A percentile compares a stretch with the other conserved stretches of the same genome.
These are phyloP conservation scores for Chrysanthemum lavandulifolium DNA, from an alignment of 129 eudicot genomes.

Conservation along the genomic window DNA sequence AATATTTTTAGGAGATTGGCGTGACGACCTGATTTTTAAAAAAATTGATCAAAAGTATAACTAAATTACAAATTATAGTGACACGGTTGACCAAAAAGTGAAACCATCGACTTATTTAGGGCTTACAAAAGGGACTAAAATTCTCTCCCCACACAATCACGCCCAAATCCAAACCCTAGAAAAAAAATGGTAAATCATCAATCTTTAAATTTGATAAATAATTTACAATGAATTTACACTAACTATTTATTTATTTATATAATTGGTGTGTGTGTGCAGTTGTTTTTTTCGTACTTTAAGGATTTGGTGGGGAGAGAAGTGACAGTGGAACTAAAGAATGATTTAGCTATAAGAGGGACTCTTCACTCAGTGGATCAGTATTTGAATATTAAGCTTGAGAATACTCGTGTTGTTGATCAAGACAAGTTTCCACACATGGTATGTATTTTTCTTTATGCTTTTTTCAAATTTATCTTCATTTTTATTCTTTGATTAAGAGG, in stretches of 20 bases:
- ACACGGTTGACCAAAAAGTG: too few species aligned
- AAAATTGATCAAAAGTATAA: too few species aligned
- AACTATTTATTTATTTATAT: not conserved
- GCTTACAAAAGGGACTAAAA: slow-evolving; percentile 7
- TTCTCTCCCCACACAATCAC: not conserved
- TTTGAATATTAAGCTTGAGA: slow-evolving; percentile 95
- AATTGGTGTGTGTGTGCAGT: slow-evolving; percentile 84
- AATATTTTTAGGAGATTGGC: too few species aligned
- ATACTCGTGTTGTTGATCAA: slow-evolving; percentile 96
- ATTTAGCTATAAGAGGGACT: slow-evolving; percentile 90
- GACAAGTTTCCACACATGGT: slow-evolving; percentile 99
- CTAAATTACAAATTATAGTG: too few species aligned
- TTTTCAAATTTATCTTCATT: too few species aligned
- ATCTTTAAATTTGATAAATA: not conserved
- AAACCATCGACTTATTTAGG: slow-evolving; percentile 20
- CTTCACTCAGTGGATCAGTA: slow-evolving; percentile 98
- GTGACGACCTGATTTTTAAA: too few species aligned
- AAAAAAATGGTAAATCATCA: not conserved
- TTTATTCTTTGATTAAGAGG: too few species aligned
- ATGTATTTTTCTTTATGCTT: slow-evolving; percentile 24
- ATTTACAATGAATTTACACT: not conserved
- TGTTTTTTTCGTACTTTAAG: slow-evolving; percentile 98
- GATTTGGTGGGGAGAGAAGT: slow-evolving; percentile 96
- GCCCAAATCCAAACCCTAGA: slow-evolving; percentile 8
- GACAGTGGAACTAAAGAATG: slow-evolving; percentile 92